Evolutionary conservation across 371 early-diverging fungal species (phyloP), one percentile per base, ranked within the genome.

Genomic region (Zancudomyces culisetae): DNA sequence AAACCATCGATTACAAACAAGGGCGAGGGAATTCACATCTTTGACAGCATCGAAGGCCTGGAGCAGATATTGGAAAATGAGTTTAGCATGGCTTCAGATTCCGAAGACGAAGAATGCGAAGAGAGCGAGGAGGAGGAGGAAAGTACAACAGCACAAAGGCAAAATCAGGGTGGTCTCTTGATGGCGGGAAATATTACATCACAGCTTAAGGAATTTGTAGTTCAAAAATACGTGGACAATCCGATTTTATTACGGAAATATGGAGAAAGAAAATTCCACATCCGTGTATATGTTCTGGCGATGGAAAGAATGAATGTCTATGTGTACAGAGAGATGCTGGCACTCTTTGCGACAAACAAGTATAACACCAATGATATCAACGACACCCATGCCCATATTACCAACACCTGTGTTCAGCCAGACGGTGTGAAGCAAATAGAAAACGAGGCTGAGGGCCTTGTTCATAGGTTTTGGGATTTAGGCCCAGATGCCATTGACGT

Each of bases 361-460:
- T 81, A 81, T 54, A 49, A 62, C 43, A 42, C 42, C 22, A 56
- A 57, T 0, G 46, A 70, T 43, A 55, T 78, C 23, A 55, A 68
- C 18, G 74, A 80, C 49, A 54, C 64, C 18, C 57, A 70, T 27
- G 68, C 69, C 0, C 82, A 81, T 40, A 62, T 81, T n/a, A 79
- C 82, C 27, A 81, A 81, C 55, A 81, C 81, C 1, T 80, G 80
- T 49, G 60, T 81, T 27, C 82, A 81, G 53, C 59, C 71, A n/a
- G 71, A 73, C 19, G 57, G 68, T 20, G 56, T 49, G 1, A 68
- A 59, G 0, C 80, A 77, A 53, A 70, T 71, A 29, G 81, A 80
- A 45, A 56, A 66, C n/a, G 52, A 66, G 1, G 76, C 75, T 1
- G n/a, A n/a, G n/a, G n/a, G n/a, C n/a, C 15, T 35, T 6, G 80